These are phyloP conservation scores for Ceratobasidium sp. DNA, from an alignment of 1,284 basidiomycete species.

Conservation along the genomic window DNA sequence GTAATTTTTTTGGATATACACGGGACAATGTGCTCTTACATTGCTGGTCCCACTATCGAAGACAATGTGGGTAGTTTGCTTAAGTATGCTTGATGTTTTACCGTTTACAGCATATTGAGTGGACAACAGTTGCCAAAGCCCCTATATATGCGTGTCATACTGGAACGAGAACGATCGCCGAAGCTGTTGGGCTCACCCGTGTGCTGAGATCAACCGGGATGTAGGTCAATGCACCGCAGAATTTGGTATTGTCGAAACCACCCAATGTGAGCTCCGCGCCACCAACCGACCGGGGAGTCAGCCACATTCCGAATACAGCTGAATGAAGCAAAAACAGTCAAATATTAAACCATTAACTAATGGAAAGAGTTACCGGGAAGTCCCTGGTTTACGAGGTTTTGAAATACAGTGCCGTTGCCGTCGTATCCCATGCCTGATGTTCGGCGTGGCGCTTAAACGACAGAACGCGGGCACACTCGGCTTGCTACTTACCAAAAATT, in stretches of 20 bases:
- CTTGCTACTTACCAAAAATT: constrained; percentile 51
- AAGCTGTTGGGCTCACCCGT: constrained; percentile 47
- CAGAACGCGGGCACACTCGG: neutral
- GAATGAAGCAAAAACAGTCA: neutral
- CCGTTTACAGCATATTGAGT: constrained; percentile 67
- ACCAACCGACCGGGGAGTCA: constrained; percentile 65
- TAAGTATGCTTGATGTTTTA: constrained; percentile 62
- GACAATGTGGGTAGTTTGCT: constrained; percentile 62
- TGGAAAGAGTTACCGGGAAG: neutral
- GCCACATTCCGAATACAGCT: constrained; percentile 68
- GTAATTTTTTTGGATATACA: constrained; percentile 52
- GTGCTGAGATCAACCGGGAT: constrained; percentile 58
- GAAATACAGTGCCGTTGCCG: neutral
- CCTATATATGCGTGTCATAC: neutral
- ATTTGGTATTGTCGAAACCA: constrained; percentile 56
- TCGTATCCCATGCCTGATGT: too few species aligned
- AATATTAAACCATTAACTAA: neutral
- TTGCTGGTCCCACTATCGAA: constrained; percentile 72
- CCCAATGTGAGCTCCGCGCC: constrained; percentile 69
- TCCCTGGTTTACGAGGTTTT: constrained; percentile 21
- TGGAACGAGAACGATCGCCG: too few species aligned
- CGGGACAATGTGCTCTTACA: constrained; percentile 51
- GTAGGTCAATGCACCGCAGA: constrained; percentile 62
- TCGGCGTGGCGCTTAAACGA: too few species aligned
- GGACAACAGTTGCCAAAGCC: constrained; percentile 65